Percentiles rank a stretch among this genome's conserved stretches.
Evolutionary conservation across 768 basidiomycete genomes (phyloP).

Genomic region (Auricularia sp.): DNA sequence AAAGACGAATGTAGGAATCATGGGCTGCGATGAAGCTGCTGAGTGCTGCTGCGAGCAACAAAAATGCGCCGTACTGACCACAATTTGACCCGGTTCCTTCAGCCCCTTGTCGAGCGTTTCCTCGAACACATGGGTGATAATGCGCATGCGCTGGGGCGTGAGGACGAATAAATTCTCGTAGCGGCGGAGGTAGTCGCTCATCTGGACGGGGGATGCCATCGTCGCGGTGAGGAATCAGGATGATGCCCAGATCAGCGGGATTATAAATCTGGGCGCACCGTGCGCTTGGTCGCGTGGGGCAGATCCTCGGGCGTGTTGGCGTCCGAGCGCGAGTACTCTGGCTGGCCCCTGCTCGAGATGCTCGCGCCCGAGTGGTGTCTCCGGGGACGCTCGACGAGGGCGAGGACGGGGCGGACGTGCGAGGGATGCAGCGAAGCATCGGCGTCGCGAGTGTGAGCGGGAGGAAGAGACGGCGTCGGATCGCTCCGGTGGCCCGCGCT

Average conservation of each 20-base stretch:
- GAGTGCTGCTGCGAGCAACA: constrained; percentile 3
- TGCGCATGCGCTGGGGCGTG: constrained; percentile 86
- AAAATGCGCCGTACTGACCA: constrained; percentile 47
- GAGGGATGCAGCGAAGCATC: no score
- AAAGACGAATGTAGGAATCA: constrained; percentile 97
- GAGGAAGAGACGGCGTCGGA: no score
- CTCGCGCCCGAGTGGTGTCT: neutral
- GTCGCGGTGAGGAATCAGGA: neutral
- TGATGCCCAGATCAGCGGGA: constrained; percentile 1
- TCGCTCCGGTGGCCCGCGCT: no score
- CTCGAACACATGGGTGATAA: constrained; percentile 94
- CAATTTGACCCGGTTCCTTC: constrained; percentile 69
- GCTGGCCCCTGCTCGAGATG: neutral
- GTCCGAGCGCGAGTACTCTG: neutral
- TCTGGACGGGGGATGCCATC: constrained; percentile 18
- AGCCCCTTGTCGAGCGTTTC: constrained; percentile 84
- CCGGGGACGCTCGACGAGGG: no score
- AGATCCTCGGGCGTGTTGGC: constrained; percentile 41
- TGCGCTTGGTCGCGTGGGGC: constrained; percentile 78
- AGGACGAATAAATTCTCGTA: constrained; percentile 77
- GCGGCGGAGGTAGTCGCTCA: constrained; percentile 88
- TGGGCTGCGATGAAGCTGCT: constrained; percentile 41
- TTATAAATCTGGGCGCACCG: constrained; percentile 6
- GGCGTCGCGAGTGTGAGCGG: no score
- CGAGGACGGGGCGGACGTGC: no score